Base-by-base conservation (phyloP, 148 eudicot genomes). In the Rhododendron ferrugineum region DNA sequence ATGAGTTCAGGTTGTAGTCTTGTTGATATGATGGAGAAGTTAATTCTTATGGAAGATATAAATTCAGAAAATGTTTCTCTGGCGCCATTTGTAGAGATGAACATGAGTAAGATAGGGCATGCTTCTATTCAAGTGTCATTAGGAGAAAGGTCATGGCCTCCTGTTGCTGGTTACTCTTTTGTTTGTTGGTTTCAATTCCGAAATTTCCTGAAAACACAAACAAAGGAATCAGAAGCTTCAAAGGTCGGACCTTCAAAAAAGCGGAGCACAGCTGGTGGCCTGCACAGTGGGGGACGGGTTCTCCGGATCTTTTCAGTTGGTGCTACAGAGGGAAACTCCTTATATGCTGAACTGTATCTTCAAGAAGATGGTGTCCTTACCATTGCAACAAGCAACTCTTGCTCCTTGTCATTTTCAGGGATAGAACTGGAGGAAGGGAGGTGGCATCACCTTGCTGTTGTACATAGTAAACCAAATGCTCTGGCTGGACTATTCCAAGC, bases 101-200 rank as follows among this genome's bases (percentile, higher is more conserved):
- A 95, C 93, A 95, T 94, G 98, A 92, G 93, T 88, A 97, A 94
- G 92, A 84, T 90, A 49, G 99, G 99, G 44, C 95, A 95, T 94
- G 98, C 98, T 84, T 93, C 95, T 75, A 91, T 95, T 82, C 99
- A 95, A 87, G 99, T 95, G 54, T 93, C 99, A 62, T 86, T 97
- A 52, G 99, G 99, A 82, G 99, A 97, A 89, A 92, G 99, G 87
- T 94, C 99, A 76, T 97, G 99, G 99, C 99, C 99, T 88, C 99
- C 99, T 78, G 95, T 93, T 87, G 99, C 99, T 54, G 99, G 99
- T 87, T 97, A 97, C 92, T 95, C 99, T 78, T 97, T 97, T 87
- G 95, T 93, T 85, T 97, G 99, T 88, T 97, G 99, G 99, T 97
- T 97, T 90, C 99, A 95, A 85, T 95, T 86, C 88, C 93, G 85